Base-by-base conservation (phyloP, 306 rosid species). In the Cicer yamashitae region DNA sequence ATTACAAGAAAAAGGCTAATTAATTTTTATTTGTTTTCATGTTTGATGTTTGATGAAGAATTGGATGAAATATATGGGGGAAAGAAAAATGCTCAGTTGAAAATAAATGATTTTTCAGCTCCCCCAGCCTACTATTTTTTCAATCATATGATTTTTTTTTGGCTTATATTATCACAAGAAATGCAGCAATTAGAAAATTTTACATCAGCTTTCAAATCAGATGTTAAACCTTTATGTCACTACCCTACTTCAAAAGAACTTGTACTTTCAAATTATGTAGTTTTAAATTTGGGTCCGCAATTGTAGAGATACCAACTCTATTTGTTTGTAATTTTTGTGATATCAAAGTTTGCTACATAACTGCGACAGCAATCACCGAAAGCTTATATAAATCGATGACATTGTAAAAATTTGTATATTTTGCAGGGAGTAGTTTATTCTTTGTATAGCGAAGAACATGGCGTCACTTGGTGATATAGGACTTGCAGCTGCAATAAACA, bases 401-500 rank as follows among this genome's bases (percentile, higher is more conserved):
- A 48, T 51, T 3, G 2, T 61, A 52, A 7, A 69, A 77, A 14
- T 8, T 47, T 34, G 60, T 54, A 10, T 25, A 30, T 72, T 77
- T 78, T 79, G 77, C 88, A 83, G 89, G 86, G 63, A 64, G 9
- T 78, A 70, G 77, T 59, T 68, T 39, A 37, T 22, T 61, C 10
- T 68, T 66, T 10, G 13, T 13, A 46, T 22, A 58, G 78, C 18
- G 63, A 80, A 10, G 41, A 17, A 54, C 20, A 94, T 94, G 98
- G 98, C 98, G 72, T 70, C 93, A 3, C 86, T 92, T 25, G 80
- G 71, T 50, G 98, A 94, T 74, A 94, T 94, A 67, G 96, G 91
- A 84, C 82, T 94, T 71, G 89, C 96, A 52, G 98, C 98, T 48
- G 87, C 91, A 44, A 91, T 94, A 65, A 94, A 94, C 79, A 87